phyloP scores from a whole-genome alignment of 352 stramenopile species.

The Globisporangium lucens region DNA sequence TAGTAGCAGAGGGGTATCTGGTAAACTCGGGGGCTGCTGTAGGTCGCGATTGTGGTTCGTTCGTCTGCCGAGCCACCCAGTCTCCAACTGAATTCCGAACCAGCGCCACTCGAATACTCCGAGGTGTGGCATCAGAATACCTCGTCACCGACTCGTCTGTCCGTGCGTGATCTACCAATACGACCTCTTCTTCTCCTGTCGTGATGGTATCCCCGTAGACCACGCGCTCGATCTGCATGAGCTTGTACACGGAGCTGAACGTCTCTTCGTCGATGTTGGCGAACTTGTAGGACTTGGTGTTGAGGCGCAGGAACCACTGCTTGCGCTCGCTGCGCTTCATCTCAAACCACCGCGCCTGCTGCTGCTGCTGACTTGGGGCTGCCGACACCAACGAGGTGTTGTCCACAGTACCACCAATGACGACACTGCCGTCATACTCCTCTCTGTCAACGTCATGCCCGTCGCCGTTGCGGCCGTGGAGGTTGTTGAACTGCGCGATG shows the following conservation, averaged over 20 bases:
- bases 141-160: too few species aligned
- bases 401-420: too few species aligned
- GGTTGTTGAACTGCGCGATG: slow-evolving; percentile 5
- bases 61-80: background rate
- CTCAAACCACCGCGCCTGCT: slow-evolving; percentile 3
- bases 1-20: background rate
- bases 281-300: slow-evolving; percentile 12
- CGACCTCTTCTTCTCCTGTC: background rate
- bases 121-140: background rate
- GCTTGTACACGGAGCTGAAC: slow-evolving; percentile 4
- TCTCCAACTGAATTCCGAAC: background rate
- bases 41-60: background rate
- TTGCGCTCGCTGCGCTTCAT: slow-evolving; percentile 11
- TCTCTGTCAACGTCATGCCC: slow-evolving; percentile 6
- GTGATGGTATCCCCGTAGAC: background rate
- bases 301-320: slow-evolving; percentile 6
- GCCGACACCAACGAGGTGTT: background rate
- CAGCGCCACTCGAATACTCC: background rate
- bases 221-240: slow-evolving; percentile 5
- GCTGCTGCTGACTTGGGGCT: background rate
- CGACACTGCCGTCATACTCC: background rate
- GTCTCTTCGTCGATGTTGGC: background rate
- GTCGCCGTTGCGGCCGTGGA: background rate
- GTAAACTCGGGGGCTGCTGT: background rate
- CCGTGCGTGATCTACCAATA: background rate